phyloP scores from a whole-genome alignment of 371 early-diverging fungal genomes.

The Mortierella polycephala region DNA sequence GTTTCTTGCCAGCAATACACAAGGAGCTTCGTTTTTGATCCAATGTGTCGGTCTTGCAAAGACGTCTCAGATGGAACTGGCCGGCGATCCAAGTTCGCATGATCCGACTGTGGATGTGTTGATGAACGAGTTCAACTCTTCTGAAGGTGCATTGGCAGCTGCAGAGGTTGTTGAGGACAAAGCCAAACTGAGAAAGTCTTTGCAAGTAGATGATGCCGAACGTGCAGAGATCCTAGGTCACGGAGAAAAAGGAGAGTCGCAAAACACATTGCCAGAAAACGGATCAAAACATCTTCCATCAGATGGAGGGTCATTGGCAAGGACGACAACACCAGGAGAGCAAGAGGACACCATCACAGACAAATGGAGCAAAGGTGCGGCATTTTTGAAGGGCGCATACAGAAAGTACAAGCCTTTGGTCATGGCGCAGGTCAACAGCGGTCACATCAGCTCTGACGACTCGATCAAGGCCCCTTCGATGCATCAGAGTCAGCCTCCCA shows the following conservation, averaged over 20 bases:
- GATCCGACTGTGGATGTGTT: slow-evolving; percentile 35
- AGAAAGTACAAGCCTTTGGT: slow-evolving; percentile 43
- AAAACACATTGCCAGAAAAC: background rate
- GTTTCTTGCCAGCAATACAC: slow-evolving; percentile 56
- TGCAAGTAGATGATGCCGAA: slow-evolving; percentile 13
- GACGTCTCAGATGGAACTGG: slow-evolving; percentile 46
- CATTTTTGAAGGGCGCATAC: slow-evolving; percentile 22
- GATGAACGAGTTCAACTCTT: slow-evolving; percentile 15
- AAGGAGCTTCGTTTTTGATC: slow-evolving; percentile 37
- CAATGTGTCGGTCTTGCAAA: slow-evolving; percentile 42
- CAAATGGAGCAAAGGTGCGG: slow-evolving; percentile 24
- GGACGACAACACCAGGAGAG: slow-evolving; percentile 5
- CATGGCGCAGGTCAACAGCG: slow-evolving; percentile 27
- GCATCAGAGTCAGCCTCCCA: background rate
- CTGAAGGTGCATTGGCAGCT: slow-evolving; percentile 16
- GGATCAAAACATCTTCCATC: background rate
- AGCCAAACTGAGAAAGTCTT: slow-evolving; percentile 12
- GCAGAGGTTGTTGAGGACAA: slow-evolving; percentile 24
- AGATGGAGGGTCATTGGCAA: background rate
- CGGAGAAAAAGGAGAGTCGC: background rate
- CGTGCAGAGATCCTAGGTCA: background rate
- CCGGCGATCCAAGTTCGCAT: slow-evolving; percentile 30
- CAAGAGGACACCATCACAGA: slow-evolving; percentile 3
- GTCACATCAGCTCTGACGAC: slow-evolving; percentile 2
- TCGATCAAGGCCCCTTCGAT: background rate